Base-by-base conservation (phyloP, 306 rosid genomes). In the Ziziphus jujuba region DNA sequence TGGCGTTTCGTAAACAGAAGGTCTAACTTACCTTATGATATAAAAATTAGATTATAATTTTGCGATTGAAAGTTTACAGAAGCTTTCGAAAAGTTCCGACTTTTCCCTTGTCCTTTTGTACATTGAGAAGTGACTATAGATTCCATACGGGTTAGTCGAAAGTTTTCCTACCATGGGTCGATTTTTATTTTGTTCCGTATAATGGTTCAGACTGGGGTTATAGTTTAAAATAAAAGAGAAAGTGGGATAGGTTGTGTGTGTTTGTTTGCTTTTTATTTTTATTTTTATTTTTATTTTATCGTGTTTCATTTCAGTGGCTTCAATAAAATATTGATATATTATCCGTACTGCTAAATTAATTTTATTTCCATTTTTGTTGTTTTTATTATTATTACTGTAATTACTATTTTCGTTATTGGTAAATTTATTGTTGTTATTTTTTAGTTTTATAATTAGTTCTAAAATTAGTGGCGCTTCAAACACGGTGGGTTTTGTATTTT, bases 91-190 rank as follows among this genome's bases (percentile, higher is more conserved):
- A 85, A 74, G 78, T 74, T 76, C 35, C 11, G 47, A 67, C 62
- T 22, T 71, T 79, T 70, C 71, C 67, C 61, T 84, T 76, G 97
- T 87, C 91, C 66, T 79, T 75, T 72, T 70, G 73, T 68, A 70
- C 67, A 6, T 38, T 20, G 56, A 76, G 80, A 67, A 76, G 79
- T 68, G 73, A 80, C 75, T 70, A 62, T 72, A 59, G 84, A 81
- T 79, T 85, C 87, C 83, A 55, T 57, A 62, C 38, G 66, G 66
- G 72, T 47, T 59, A 17, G 58, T 70, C 72, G 51, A 74, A 72
- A 71, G 73, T 70, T 78, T 78, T 53, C 45, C 2, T 21, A 44
- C 52, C 50, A 49, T 43, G 66, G 69, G 34, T 52, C 34, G 23
- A 35, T 69, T 55, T 64, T 63, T 60, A n/a, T 56, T 51, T 54